Conservation (phyloP, 768 basidiomycete species). For the Trametes cubensis region DNA sequence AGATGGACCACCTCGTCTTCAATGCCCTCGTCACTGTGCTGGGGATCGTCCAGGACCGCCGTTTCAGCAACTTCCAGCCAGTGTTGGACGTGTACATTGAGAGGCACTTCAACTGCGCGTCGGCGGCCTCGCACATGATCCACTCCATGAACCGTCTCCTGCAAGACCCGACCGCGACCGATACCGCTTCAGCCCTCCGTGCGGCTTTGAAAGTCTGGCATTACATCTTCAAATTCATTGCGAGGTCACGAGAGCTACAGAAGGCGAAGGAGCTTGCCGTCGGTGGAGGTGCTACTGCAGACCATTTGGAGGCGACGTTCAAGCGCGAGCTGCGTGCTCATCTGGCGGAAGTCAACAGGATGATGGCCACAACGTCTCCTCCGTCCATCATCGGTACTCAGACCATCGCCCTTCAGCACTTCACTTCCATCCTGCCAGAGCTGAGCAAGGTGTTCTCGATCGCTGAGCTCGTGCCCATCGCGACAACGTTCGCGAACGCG, state of each 20-base stretch:
- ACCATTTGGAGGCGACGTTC: constrained; percentile 84
- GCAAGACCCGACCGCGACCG: constrained; percentile 66
- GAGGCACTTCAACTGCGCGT: constrained; percentile 79
- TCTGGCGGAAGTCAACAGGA: constrained; percentile 76
- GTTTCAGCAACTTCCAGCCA: constrained; percentile 94
- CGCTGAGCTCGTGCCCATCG: constrained; percentile 84
- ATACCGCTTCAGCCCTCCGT: constrained; percentile 77
- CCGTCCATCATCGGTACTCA: constrained; percentile 95
- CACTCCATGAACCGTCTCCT: constrained; percentile 86
- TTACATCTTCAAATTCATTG: constrained; percentile 93
- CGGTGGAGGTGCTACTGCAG: constrained; percentile 79
- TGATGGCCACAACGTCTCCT: constrained; percentile 83
- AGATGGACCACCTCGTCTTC: constrained; percentile 87
- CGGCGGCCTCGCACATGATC: constrained; percentile 83
- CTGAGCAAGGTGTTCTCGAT: constrained; percentile 78
- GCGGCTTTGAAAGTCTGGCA: constrained; percentile 96
- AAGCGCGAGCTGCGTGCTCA: constrained; percentile 81
- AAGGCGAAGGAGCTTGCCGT: constrained; percentile 79
- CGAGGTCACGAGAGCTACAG: constrained; percentile 86
- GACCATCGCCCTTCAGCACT: constrained; percentile 90
- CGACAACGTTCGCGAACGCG: constrained; percentile 85
- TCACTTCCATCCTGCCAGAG: constrained; percentile 89
- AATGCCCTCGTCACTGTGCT: constrained; percentile 89
- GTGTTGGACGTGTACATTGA: constrained; percentile 94
- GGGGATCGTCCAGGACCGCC: constrained; percentile 88